Evolutionary conservation across 305 asterid species (phyloP).

Genomic region (Petunia hybrid): DNA sequence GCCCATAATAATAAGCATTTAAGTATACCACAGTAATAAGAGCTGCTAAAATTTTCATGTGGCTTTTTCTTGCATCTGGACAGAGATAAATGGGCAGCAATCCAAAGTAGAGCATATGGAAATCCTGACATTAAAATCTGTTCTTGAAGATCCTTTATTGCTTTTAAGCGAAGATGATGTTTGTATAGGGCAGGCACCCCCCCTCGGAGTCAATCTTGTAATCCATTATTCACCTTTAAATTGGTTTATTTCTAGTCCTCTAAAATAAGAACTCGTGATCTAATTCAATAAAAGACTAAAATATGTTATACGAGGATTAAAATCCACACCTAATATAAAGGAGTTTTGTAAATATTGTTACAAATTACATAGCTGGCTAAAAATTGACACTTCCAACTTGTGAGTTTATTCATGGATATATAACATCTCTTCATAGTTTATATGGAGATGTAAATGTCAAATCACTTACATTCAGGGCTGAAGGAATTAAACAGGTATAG

Average conservation of each 20-base stretch:
- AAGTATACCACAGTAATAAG: background rate
- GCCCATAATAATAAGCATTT: slow-evolving; percentile 36
- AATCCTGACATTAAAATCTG: background rate
- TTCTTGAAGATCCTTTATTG: background rate
- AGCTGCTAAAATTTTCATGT: background rate
- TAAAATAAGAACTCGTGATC: no score
- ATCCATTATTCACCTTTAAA: no score
- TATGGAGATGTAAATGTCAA: background rate
- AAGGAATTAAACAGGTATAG: background rate
- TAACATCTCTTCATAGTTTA: no score
- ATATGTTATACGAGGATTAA: no score
- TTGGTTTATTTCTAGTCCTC: no score
- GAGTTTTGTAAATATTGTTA: no score
- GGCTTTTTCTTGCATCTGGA: background rate
- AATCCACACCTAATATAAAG: no score
- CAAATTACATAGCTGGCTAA: no score
- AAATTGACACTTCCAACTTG: no score
- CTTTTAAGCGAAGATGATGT: background rate
- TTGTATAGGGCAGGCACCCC: background rate
- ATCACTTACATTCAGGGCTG: background rate
- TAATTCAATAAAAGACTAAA: no score
- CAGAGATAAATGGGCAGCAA: background rate
- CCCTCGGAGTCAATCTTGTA: background rate
- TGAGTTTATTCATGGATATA: no score
- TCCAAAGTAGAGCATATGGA: background rate